Conservation (phyloP, 2,329 filamentous ascomycete species). For the Macrophomina phaseolina region DNA sequence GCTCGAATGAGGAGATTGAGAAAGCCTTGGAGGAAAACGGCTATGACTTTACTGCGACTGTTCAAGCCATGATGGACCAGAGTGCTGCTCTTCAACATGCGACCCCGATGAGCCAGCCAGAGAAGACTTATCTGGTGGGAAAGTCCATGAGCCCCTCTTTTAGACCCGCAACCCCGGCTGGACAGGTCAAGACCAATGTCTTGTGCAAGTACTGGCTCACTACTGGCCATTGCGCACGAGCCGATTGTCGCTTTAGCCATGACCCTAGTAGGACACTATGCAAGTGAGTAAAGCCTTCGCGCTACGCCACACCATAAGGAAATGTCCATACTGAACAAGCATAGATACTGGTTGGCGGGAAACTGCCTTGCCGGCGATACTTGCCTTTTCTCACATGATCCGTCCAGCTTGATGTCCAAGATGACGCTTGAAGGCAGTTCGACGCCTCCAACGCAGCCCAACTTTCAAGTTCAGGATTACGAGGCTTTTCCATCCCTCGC, state of each 20-base stretch:
- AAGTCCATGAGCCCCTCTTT: conserved; percentile 81
- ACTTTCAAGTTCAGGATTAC: conserved; percentile 81
- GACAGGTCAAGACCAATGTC: conserved; percentile 80
- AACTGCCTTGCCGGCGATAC: conserved; percentile 93
- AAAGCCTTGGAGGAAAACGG: conserved; percentile 85
- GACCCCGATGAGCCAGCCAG: conserved; percentile 59
- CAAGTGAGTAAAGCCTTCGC: conserved; percentile 72
- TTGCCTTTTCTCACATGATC: conserved; percentile 97
- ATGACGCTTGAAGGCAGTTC: conserved; percentile 73
- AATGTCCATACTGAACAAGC: conserved; percentile 24
- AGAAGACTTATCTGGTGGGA: conserved; percentile 75
- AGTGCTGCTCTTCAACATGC: conserved; percentile 59
- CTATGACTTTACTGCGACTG: conserved; percentile 91
- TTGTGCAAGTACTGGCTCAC: conserved; percentile 98
- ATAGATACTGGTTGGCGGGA: conserved; percentile 91
- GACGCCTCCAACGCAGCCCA: conserved; percentile 68
- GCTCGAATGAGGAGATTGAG: conserved; percentile 93
- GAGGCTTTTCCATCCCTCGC: conserved; percentile 82
- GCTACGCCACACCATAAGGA: neutral
- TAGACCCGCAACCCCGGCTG: conserved; percentile 76
- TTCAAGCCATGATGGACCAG: conserved; percentile 82
- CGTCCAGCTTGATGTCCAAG: conserved; percentile 81
- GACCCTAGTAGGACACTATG: conserved; percentile 94
- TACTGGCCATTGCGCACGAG: conserved; percentile 91
- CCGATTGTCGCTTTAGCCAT: conserved; percentile 96